Conservation (phyloP, 805 yeast species). For the Phaffomyces antillensis region DNA sequence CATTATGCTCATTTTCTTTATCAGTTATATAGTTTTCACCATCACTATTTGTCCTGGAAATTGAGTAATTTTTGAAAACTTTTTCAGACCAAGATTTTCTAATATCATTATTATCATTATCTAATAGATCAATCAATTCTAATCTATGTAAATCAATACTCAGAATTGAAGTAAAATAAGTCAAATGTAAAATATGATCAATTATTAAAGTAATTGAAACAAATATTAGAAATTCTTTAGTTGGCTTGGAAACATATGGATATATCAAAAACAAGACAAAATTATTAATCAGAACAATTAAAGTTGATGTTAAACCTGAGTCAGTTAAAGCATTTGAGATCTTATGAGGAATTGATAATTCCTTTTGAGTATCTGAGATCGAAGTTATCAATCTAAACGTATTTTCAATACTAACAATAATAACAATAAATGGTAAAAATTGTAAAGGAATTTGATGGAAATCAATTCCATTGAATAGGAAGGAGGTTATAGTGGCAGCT, state of each 20-base stretch:
- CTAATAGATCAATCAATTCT: conserved; percentile 50
- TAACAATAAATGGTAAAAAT: conserved; percentile 33
- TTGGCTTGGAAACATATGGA: conserved; percentile 26
- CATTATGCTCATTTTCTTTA: background rate
- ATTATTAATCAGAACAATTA: conserved; percentile 26
- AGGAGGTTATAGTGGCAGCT: conserved; percentile 36
- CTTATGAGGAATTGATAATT: conserved; percentile 32
- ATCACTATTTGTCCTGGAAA: background rate
- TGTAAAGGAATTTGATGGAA: conserved; percentile 33
- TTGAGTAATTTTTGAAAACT: background rate
- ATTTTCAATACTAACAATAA: conserved; percentile 40
- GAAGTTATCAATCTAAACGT: conserved; percentile 38
- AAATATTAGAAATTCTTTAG: conserved; percentile 38
- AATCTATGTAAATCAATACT: conserved; percentile 59
- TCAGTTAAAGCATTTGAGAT: conserved; percentile 30
- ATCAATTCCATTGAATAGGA: conserved; percentile 27
- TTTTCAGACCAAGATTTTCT: background rate
- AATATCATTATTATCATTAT: conserved; percentile 1
- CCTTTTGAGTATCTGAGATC: conserved; percentile 34
- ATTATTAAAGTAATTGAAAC: conserved; percentile 41
- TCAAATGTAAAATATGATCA: conserved; percentile 54
- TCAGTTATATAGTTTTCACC: background rate
- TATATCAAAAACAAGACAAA: conserved; percentile 21
- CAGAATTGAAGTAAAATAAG: conserved; percentile 59
- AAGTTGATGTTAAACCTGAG: conserved; percentile 32